phyloP scores from a whole-genome alignment of 768 basidiomycete genomes.

The Boletellus sp. region DNA sequence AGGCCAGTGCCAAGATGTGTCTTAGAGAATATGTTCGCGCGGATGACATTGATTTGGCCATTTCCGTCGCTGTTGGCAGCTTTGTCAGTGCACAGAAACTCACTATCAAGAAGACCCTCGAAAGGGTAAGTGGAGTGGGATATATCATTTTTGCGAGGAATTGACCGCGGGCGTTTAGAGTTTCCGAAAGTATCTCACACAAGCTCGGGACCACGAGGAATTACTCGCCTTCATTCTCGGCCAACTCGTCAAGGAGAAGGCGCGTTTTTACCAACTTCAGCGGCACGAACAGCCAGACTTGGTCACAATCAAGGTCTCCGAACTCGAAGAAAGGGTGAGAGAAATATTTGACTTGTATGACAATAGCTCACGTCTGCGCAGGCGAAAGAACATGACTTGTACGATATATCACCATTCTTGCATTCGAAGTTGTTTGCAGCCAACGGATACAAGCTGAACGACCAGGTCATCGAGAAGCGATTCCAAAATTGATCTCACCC shows the following conservation, averaged over 20 bases:
- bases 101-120: conserved; percentile 96
- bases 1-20: conserved; percentile 98
- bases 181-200: conserved; percentile 96
- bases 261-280: conserved; percentile 76
- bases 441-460: conserved; percentile 82
- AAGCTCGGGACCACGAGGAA: conserved; percentile 95
- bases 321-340: conserved; percentile 84
- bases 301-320: conserved; percentile 70
- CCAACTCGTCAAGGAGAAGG: conserved; percentile 88
- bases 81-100: conserved; percentile 98
- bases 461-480: conserved; percentile 66
- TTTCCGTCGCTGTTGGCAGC: conserved; percentile 90
- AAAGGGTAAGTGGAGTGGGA: conserved; percentile 54
- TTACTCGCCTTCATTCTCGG: conserved; percentile 92
- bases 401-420: conserved; percentile 83
- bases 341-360: background rate
- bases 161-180: conserved; percentile 48
- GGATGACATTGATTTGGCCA: conserved; percentile 96
- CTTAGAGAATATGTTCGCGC: conserved; percentile 91
- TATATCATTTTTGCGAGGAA: background rate
- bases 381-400: conserved; percentile 98
- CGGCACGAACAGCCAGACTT: conserved; percentile 73
- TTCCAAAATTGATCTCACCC: conserved; percentile 43
- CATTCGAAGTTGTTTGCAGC: conserved; percentile 76
- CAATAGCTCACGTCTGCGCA: conserved; percentile 30